Conservation (phyloP, 306 rosid genomes). For the Acacia acuminata region DNA sequence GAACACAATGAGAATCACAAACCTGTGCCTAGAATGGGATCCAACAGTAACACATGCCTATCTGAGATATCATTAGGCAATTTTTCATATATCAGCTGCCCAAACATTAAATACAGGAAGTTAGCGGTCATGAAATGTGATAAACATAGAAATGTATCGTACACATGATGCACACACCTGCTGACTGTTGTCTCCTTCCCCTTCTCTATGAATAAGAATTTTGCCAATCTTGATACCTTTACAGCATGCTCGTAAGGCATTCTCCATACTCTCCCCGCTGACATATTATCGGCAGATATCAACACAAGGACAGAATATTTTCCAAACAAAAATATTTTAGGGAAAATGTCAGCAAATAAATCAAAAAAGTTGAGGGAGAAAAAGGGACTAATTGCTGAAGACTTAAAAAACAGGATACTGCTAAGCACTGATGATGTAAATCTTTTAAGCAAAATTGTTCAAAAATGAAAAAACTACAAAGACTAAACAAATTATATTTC, state of each 20-base stretch:
- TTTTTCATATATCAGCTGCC: constrained; percentile 93
- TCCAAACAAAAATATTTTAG: background rate
- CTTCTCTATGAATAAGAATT: constrained; percentile 99
- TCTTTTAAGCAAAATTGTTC: background rate
- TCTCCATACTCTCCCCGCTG: constrained; percentile 99
- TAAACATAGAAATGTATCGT: background rate
- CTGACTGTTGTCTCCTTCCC: constrained; percentile 99
- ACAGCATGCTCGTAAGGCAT: constrained; percentile 98
- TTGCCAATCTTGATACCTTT: constrained; percentile 99
- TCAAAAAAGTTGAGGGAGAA: constrained; percentile 2
- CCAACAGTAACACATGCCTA: constrained; percentile 92
- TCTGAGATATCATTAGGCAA: constrained; percentile 92
- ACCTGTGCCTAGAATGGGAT: constrained; percentile 99
- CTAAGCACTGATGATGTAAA: background rate
- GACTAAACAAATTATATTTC: constrained; percentile 9
- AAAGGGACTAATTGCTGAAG: constrained; percentile 5
- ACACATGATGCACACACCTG: constrained; percentile 63
- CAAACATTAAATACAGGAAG: constrained; percentile 30
- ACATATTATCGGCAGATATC: constrained; percentile 26
- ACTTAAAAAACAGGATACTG: background rate
- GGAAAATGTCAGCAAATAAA: background rate
- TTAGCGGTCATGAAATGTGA: constrained; percentile 28
- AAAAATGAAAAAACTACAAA: constrained; percentile 4
- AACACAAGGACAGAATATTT: constrained; percentile 19
- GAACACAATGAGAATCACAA: constrained; percentile 28